Evolutionary conservation across 1,284 basidiomycete genomes (phyloP).

Genomic region (Singerocomus inundabilis): DNA sequence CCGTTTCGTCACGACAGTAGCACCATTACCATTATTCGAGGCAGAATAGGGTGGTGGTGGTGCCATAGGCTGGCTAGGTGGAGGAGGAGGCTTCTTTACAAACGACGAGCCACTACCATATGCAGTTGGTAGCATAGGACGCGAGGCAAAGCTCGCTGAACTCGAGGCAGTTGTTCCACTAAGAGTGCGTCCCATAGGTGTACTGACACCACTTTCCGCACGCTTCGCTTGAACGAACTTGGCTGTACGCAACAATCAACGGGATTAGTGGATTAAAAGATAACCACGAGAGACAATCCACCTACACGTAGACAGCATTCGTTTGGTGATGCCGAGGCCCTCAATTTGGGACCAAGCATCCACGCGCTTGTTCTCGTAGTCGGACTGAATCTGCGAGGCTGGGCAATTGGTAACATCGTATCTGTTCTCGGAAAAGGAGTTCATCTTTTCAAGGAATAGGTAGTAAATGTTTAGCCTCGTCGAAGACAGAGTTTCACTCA

Average conservation of each 20-base stretch:
- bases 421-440: constrained; percentile 82
- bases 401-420: constrained; percentile 70
- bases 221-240: constrained; percentile 62
- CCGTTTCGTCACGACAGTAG: constrained; percentile 56
- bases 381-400: constrained; percentile 70
- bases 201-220: constrained; percentile 30
- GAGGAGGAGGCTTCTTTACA: constrained; percentile 47
- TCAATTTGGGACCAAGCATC: constrained; percentile 80
- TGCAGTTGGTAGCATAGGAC: constrained; percentile 37
- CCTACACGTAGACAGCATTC: constrained; percentile 81
- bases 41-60: constrained; percentile 45
- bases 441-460: constrained; percentile 89
- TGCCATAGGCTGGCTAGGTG: constrained; percentile 45
- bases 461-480: constrained; percentile 90
- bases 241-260: constrained; percentile 40
- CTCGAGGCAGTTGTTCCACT: constrained; percentile 35
- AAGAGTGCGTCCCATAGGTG: constrained; percentile 43
- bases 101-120: constrained; percentile 42
- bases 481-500: constrained; percentile 1
- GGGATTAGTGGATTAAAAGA: neutral
- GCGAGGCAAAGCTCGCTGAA: constrained; percentile 44
- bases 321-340: constrained; percentile 74
- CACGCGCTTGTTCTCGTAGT: constrained; percentile 78
- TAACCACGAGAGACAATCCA: constrained; percentile 10
- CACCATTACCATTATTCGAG: constrained; percentile 26